Evolutionary conservation across 2,329 filamentous ascomycete genomes (phyloP).

Genomic region (Fusarium sambucinum): DNA sequence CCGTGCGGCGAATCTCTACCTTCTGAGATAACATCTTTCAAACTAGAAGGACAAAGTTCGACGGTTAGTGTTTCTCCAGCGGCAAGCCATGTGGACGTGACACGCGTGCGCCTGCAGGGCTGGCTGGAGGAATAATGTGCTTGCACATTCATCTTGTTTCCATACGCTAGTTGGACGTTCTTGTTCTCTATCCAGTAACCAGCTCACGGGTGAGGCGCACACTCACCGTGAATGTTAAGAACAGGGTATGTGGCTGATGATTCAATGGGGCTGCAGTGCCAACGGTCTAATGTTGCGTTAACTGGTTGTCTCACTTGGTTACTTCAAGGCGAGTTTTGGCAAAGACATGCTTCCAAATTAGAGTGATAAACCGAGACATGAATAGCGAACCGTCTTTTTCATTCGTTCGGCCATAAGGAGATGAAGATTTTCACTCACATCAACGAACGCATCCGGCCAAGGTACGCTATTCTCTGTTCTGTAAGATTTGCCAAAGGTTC

Average conservation of each 20-base stretch:
- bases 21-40: background rate
- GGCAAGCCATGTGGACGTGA: slow-evolving; percentile 32
- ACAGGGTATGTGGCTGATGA: slow-evolving; percentile 25
- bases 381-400: background rate
- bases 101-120: slow-evolving; percentile 24
- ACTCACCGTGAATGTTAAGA: slow-evolving; percentile 13
- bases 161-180: slow-evolving; percentile 8
- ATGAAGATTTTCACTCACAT: background rate
- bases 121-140: slow-evolving; percentile 8
- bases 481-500: slow-evolving; percentile 13
- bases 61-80: slow-evolving; percentile 15
- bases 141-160: slow-evolving; percentile 19
- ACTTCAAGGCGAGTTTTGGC: background rate
- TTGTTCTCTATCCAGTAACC: slow-evolving; percentile 18
- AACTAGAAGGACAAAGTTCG: slow-evolving; percentile 22
- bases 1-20: background rate
- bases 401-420: slow-evolving; percentile 23
- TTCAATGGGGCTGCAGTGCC: background rate
- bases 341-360: background rate
- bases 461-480: slow-evolving; percentile 10
- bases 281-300: background rate
- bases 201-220: slow-evolving; percentile 13
- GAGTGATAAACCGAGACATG: slow-evolving; percentile 8
- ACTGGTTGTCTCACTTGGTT: slow-evolving; percentile 10
- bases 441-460: background rate